Percentiles rank a stretch among this genome's conserved stretches.
These are phyloP conservation scores for Citrullus colocynthis DNA, from an alignment of 306 rosid genomes.

Conservation along the genomic window DNA sequence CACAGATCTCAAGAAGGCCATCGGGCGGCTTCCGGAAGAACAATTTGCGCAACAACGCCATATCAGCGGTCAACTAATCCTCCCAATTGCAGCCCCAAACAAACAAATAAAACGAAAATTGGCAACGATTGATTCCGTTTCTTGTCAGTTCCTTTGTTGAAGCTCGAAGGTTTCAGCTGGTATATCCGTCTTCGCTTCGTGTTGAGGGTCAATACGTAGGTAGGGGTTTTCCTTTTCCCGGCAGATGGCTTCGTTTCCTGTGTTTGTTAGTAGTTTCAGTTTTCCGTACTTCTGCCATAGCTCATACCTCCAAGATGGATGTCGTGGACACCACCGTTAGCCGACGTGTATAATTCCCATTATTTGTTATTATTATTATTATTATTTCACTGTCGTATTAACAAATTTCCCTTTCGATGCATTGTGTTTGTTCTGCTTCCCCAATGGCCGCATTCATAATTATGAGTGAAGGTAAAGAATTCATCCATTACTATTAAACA, in stretches of 20 bases:
- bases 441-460: neutral
- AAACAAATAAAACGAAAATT: neutral
- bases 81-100: neutral
- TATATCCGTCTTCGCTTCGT: neutral
- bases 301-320: neutral
- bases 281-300: constrained; percentile 7
- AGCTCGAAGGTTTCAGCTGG: constrained; percentile 2
- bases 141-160: neutral
- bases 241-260: constrained; percentile 1
- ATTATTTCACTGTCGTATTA: neutral
- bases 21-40: constrained; percentile 90
- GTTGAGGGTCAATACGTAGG: neutral
- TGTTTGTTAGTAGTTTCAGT: constrained; percentile 3
- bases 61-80: constrained; percentile 11
- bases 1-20: constrained; percentile 83
- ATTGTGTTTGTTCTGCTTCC: neutral
- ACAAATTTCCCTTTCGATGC: neutral
- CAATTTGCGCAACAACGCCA: constrained; percentile 74
- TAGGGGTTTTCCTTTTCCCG: neutral
- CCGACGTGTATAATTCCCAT: neutral
- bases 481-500: neutral
- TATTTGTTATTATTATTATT: neutral
- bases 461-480: neutral
- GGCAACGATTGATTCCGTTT: neutral
- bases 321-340: constrained; percentile 9